Percentiles rank a stretch among this genome's conserved stretches.
Conservation (phyloP, 768 basidiomycete genomes). For the Pleurotus citrinopileatus region DNA sequence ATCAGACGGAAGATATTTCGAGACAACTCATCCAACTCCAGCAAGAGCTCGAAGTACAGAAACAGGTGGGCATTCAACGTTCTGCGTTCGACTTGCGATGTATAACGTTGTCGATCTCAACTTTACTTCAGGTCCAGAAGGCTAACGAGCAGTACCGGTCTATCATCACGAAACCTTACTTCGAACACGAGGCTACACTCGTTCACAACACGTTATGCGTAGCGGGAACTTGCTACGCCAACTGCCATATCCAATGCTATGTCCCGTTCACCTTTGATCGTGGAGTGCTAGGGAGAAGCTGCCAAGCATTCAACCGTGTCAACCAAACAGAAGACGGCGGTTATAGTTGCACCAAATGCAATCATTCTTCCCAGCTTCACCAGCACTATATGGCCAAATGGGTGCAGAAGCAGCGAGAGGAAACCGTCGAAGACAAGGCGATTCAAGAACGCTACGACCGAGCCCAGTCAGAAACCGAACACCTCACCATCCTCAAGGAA, state of each 20-base stretch:
- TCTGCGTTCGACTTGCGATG: neutral
- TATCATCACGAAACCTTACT: neutral
- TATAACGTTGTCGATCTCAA: too few relatives aligned
- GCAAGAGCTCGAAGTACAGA: neutral
- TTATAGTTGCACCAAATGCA: neutral
- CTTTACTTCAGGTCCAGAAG: neutral
- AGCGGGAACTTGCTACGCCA: neutral
- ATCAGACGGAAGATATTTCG: slow-evolving; percentile 8
- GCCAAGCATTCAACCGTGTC: neutral
- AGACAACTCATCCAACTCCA: slow-evolving; percentile 4
- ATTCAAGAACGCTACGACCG: neutral
- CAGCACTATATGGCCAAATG: slow-evolving; percentile 6
- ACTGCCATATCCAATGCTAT: neutral
- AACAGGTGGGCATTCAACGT: neutral
- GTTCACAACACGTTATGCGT: neutral
- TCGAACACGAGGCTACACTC: neutral
- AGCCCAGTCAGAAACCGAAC: neutral
- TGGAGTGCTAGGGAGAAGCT: neutral
- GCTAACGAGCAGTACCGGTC: neutral
- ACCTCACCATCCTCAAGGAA: neutral
- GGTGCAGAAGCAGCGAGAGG: neutral
- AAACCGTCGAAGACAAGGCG: neutral
- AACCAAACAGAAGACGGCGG: neutral
- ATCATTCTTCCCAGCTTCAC: neutral
- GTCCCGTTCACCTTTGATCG: neutral